Percentiles rank a stretch among this genome's conserved stretches.
phyloP scores from a whole-genome alignment of 352 stramenopile genomes.

The Aphanomyces stellatus region DNA sequence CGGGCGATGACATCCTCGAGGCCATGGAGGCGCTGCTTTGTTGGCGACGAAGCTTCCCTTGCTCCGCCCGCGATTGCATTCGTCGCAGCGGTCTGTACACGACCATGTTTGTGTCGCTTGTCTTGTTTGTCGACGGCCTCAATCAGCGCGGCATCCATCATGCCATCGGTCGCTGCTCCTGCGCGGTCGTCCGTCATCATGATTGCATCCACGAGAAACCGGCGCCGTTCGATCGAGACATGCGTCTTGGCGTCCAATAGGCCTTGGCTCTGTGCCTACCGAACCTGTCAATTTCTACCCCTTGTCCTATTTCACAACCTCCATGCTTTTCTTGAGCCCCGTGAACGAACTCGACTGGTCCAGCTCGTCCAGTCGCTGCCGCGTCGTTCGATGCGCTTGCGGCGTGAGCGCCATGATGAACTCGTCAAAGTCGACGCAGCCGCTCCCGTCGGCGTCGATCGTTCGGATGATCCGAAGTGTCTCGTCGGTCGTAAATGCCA shows the following conservation, averaged over 20 bases:
- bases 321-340: slow-evolving; percentile 72
- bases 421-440: slow-evolving; percentile 68
- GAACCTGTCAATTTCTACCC: too few species aligned
- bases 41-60: slow-evolving; percentile 45
- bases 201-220: slow-evolving; percentile 68
- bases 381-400: slow-evolving; percentile 30
- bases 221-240: slow-evolving; percentile 56
- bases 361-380: slow-evolving; percentile 18
- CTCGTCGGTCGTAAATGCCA: slow-evolving; percentile 55
- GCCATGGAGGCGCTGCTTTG: background rate
- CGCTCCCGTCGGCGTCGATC: slow-evolving; percentile 63
- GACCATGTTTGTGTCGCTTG: background rate
- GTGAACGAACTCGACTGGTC: slow-evolving; percentile 63
- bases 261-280: slow-evolving; percentile 51
- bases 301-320: too few species aligned
- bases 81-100: background rate
- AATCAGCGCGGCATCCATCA: background rate
- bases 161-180: too few species aligned
- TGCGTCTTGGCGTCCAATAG: slow-evolving; percentile 75
- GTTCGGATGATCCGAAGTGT: slow-evolving; percentile 48
- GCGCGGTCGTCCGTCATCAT: slow-evolving; percentile 22
- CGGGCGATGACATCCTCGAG: slow-evolving; percentile 1
- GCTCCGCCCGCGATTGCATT: slow-evolving; percentile 63
- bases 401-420: slow-evolving; percentile 71
- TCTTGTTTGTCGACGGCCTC: background rate